Base-by-base conservation (phyloP, 1,284 basidiomycete species). In the Trametes hirsuta region DNA sequence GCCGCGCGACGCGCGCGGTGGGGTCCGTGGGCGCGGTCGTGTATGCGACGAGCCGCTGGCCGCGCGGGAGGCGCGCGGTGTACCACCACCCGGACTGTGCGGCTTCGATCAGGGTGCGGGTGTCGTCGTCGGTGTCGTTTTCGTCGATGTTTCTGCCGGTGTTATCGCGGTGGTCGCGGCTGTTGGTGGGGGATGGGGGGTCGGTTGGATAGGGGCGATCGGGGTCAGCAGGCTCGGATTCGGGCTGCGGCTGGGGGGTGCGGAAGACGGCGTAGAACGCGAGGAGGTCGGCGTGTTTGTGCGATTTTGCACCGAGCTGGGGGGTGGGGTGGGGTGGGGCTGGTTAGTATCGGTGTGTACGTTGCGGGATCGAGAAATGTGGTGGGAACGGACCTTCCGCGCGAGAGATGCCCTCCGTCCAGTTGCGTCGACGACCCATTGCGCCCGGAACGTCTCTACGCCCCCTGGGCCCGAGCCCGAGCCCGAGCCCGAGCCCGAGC, bases 371-470 rank as follows among this genome's bases (percentile, higher is more conserved):
- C 18, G 18, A 30, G 8, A 6, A 2, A 18, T 2, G 9, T 21
- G 3, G 11, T 30, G 30, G 30, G 4, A 30, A 1, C 45, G 15
- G 58, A 74, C 74, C 69, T 74, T 75, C 14, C 53, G 69, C 6
- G 71, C 74, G 6, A 74, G 55, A 14, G 69, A 69, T 15, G 76
- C 74, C 58, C 72, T 72, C 36, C 75, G 64, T 8, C 76, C 75
- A 12, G 75, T 68, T 6, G 75, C 75, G 63, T 77, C 76, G 9
- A 77, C 61, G 2, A 76, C 22, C 75, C 75, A 76, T 41, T 57
- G 68, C 4, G 71, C 51, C 8, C 58, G 56, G 55, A 63, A 66
- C 36, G 61, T 55, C 36, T 55, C 40, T 35, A 34, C 30, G 30
- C 30, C 30, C 8, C 30, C 30, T 8, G 30, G 5, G 30, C 30